These are phyloP conservation scores for Endothia cerciana DNA, from an alignment of 2,329 filamentous ascomycete genomes.

Conservation along the genomic window DNA sequence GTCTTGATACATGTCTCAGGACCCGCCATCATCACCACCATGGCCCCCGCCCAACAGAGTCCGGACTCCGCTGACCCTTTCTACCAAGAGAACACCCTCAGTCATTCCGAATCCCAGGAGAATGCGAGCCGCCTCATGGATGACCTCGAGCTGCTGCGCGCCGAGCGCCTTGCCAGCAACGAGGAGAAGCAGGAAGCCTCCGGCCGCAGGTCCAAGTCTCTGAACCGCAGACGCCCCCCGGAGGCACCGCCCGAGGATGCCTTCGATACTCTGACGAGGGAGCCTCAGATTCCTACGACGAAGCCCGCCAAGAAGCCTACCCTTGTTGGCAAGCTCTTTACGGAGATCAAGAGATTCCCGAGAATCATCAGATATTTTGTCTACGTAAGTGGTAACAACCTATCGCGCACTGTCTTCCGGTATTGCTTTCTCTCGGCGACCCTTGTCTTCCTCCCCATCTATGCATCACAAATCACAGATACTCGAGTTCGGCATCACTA, in stretches of 20 bases:
- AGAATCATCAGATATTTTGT: constrained; percentile 53
- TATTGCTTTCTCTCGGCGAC: too few relatives aligned
- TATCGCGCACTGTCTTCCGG: not conserved
- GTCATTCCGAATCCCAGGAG: constrained; percentile 36
- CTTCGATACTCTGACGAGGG: constrained; percentile 45
- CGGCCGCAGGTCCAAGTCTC: constrained; percentile 27
- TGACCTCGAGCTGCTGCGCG: constrained; percentile 53
- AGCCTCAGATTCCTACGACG: constrained; percentile 24
- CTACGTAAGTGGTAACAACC: constrained; percentile 41
- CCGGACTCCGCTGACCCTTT: constrained; percentile 19
- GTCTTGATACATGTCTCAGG: constrained; percentile 4
- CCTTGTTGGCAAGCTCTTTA: constrained; percentile 43
- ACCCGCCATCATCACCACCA: not conserved
- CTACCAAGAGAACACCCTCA: constrained; percentile 28
- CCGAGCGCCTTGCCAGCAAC: constrained; percentile 50
- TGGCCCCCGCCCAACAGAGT: constrained; percentile 1
- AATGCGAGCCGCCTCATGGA: constrained; percentile 47
- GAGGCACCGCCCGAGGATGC: constrained; percentile 49
- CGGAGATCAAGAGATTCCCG: constrained; percentile 53
- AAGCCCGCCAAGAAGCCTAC: constrained; percentile 33
- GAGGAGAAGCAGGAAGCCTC: constrained; percentile 43
- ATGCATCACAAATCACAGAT: not conserved
- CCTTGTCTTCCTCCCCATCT: too few relatives aligned
- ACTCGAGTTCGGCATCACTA: not conserved
- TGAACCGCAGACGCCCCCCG: constrained; percentile 39